Evolutionary conservation across 768 basidiomycete species (phyloP).

Genomic region (Lentinula sp.): DNA sequence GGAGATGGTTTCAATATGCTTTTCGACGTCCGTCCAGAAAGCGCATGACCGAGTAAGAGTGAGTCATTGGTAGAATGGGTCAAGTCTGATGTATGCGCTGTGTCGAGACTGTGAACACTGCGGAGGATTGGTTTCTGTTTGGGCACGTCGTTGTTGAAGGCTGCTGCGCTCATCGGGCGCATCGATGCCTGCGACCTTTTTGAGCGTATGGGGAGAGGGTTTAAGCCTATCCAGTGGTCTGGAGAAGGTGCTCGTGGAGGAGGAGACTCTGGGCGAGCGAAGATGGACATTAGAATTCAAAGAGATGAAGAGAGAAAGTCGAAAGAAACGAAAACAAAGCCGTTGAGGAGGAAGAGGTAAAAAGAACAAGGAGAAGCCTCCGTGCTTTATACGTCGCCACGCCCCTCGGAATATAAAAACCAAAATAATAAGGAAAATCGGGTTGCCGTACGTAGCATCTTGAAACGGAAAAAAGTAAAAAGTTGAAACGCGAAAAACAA

Average conservation of each 20-base stretch:
- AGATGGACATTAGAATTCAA: not conserved
- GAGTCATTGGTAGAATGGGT: not conserved
- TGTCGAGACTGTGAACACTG: not conserved
- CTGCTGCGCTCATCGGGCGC: not conserved
- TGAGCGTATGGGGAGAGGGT: not conserved
- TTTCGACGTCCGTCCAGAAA: not conserved
- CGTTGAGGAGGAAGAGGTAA: not conserved
- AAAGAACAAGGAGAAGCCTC: not conserved
- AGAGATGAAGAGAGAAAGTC: not conserved
- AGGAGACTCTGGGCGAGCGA: constrained; percentile 2
- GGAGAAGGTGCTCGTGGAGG: constrained; percentile 1
- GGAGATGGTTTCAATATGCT: constrained; percentile 1
- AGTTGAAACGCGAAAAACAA: not conserved
- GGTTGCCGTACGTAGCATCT: not conserved
- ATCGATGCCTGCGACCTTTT: not conserved
- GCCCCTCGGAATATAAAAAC: not conserved
- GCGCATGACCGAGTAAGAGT: not conserved
- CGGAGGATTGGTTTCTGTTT: not conserved
- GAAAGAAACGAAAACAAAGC: not conserved
- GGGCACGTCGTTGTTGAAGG: not conserved
- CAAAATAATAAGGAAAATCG: not conserved
- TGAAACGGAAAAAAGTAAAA: not conserved
- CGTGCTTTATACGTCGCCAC: not conserved
- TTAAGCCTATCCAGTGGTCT: not conserved
- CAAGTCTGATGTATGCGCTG: not conserved